phyloP scores from a whole-genome alignment of 257 asterid genomes.

The Sherardia arvensis region DNA sequence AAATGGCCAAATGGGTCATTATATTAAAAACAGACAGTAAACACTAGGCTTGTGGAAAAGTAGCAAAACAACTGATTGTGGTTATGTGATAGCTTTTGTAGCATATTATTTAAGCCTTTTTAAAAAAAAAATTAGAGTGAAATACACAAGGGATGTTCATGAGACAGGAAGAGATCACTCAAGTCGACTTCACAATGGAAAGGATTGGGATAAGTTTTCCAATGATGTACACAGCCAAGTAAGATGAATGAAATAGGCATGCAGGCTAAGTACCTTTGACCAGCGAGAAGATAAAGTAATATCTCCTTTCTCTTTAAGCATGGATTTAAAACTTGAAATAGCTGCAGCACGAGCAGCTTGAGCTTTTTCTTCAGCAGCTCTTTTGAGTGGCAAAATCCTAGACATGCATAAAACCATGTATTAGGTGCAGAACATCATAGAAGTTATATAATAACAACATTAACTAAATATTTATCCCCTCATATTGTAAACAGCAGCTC shows the following conservation, averaged over 20 bases:
- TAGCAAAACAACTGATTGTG: neutral
- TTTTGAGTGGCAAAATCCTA: conserved; percentile 67
- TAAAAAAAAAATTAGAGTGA: neutral
- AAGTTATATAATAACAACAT: neutral
- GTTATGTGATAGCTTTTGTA: neutral
- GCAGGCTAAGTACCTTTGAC: conserved; percentile 65
- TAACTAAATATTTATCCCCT: neutral
- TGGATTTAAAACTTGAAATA: conserved; percentile 56
- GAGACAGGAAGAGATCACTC: neutral
- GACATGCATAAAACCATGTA: conserved; percentile 18
- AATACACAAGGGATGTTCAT: neutral
- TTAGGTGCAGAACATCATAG: conserved; percentile 9
- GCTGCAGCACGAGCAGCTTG: conserved; percentile 71
- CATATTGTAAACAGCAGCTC: neutral
- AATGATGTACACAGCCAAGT: neutral
- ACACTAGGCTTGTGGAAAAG: neutral
- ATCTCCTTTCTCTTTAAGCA: conserved; percentile 72
- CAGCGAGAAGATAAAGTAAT: conserved; percentile 67
- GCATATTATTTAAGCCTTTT: neutral
- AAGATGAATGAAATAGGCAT: neutral
- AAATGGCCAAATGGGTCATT: neutral
- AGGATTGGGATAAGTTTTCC: neutral
- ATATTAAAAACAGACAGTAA: neutral
- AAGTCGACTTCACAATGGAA: neutral
- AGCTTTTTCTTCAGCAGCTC: conserved; percentile 71